phyloP scores from a whole-genome alignment of 2,329 filamentous ascomycete genomes.

The Pyricularia pennisetigena region DNA sequence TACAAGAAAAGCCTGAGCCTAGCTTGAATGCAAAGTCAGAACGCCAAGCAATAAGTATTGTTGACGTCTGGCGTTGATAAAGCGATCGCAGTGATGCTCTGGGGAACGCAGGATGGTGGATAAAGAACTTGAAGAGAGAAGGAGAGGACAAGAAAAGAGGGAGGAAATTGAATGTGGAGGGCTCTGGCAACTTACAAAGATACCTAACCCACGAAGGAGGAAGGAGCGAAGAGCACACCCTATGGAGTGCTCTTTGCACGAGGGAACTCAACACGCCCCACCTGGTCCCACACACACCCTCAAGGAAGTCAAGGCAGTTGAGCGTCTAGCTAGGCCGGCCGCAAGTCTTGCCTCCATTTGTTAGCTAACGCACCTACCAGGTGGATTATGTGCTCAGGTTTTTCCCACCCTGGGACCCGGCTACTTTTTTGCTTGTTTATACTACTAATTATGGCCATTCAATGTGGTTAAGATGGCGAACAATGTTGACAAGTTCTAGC shows the following conservation, averaged over 20 bases:
- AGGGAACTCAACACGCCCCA: not conserved
- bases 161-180: not conserved
- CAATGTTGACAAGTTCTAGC: no score
- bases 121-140: not conserved
- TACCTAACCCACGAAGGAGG: not conserved
- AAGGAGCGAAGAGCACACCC: not conserved
- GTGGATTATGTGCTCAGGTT: no score
- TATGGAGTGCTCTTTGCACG: not conserved
- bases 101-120: not conserved
- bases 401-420: no score
- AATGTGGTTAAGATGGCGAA: no score
- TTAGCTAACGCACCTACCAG: no score
- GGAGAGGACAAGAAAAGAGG: conserved; percentile 3
- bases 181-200: not conserved
- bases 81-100: no score
- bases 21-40: not conserved
- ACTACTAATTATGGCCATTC: no score
- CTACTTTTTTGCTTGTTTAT: no score
- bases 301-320: no score
- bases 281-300: no score
- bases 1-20: not conserved
- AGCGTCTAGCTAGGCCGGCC: no score
- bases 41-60: not conserved
- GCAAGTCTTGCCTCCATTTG: no score
- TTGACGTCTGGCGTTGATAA: not conserved